A percentile compares a stretch with the other conserved stretches of the same genome.
Conservation (phyloP, 306 rosid genomes). For the Medicago ruthenica region DNA sequence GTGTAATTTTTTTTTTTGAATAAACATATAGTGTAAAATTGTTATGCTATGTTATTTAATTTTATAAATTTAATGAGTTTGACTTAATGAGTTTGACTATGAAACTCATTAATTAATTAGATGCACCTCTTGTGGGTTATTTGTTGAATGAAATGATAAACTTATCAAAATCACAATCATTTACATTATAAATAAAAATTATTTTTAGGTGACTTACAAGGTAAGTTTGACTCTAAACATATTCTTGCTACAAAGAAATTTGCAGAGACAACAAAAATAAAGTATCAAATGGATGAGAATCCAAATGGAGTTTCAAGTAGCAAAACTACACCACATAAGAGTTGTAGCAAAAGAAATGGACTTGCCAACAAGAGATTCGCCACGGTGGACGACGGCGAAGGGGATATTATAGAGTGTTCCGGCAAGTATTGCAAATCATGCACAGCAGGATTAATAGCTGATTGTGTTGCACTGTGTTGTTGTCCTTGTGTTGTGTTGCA, state of each 20-base stretch:
- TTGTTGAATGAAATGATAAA: background rate
- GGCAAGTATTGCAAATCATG: slow-evolving; percentile 64
- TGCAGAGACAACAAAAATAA: slow-evolving; percentile 37
- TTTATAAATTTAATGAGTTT: background rate
- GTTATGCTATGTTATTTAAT: background rate
- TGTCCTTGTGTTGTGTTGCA: slow-evolving; percentile 77
- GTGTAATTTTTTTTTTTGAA: too few relatives aligned
- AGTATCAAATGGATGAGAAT: slow-evolving; percentile 43
- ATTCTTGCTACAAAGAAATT: background rate
- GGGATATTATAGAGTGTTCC: slow-evolving; percentile 63
- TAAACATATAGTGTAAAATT: background rate
- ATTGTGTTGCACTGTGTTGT: slow-evolving; percentile 81
- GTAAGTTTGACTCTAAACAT: background rate
- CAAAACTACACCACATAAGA: background rate
- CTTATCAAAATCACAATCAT: background rate
- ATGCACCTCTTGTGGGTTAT: background rate
- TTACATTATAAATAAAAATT: background rate
- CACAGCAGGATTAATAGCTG: slow-evolving; percentile 62
- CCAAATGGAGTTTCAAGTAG: slow-evolving; percentile 21
- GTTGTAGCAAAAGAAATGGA: background rate
- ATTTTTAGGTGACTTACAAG: background rate
- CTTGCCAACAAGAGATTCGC: slow-evolving; percentile 26
- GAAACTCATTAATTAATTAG: background rate
- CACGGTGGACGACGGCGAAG: slow-evolving; percentile 38
- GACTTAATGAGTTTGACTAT: background rate